Conservation (phyloP, 1,284 basidiomycete species). For the Moniliophthora roreri region DNA sequence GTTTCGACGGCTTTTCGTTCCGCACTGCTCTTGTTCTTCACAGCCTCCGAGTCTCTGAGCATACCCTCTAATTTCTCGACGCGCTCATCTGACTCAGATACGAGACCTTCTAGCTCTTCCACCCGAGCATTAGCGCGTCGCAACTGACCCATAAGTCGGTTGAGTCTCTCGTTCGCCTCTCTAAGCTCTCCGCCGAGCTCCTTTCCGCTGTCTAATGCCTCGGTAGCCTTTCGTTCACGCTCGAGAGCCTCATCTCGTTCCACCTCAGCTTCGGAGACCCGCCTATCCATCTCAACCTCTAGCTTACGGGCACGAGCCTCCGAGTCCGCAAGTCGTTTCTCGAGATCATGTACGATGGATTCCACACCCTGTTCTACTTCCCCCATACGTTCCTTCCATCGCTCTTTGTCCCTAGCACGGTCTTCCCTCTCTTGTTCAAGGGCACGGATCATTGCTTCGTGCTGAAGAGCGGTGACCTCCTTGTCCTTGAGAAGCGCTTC, state of each 20-base stretch:
- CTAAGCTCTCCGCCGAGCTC: conserved; percentile 66
- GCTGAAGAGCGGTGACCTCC: conserved; percentile 45
- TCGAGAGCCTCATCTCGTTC: conserved; percentile 57
- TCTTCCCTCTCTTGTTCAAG: conserved; percentile 55
- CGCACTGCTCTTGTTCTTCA: conserved; percentile 36
- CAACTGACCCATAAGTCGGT: conserved; percentile 51
- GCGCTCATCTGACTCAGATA: conserved; percentile 44
- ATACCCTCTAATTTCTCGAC: conserved; percentile 50
- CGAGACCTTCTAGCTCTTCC: conserved; percentile 55
- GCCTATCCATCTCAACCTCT: conserved; percentile 46
- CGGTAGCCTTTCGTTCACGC: conserved; percentile 61
- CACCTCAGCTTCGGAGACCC: conserved; percentile 40
- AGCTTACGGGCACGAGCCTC: conserved; percentile 42
- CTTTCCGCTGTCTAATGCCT: conserved; percentile 53
- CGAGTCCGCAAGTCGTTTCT: conserved; percentile 51
- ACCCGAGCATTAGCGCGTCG: conserved; percentile 56
- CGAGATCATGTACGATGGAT: conserved; percentile 63
- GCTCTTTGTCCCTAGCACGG: conserved; percentile 59
- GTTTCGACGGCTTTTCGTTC: not conserved
- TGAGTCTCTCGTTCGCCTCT: conserved; percentile 61
- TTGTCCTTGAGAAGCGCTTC: conserved; percentile 49
- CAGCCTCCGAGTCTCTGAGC: conserved; percentile 42
- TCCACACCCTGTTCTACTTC: conserved; percentile 71
- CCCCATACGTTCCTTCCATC: conserved; percentile 65
- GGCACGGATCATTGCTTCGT: conserved; percentile 35